Conservation (phyloP, 495 filamentous ascomycete species). For the Aspergillus sparsus region DNA sequence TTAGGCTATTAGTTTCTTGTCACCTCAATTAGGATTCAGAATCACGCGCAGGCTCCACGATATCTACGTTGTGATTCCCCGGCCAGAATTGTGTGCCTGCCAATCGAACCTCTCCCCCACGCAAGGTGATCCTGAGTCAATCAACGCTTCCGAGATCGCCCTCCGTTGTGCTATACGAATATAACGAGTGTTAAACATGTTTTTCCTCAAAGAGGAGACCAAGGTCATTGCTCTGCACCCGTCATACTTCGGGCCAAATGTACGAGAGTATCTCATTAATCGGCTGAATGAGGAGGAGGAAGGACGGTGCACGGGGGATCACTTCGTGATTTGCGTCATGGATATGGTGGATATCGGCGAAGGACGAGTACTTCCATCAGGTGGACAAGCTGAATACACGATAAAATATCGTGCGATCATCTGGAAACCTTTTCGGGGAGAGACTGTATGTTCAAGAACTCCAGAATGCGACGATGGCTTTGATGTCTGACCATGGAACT, state of each 20-base stretch:
- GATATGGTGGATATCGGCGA: constrained; percentile 90
- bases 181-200: constrained; percentile 59
- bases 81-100: not conserved
- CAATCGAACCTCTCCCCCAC: not conserved
- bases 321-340: constrained; percentile 96
- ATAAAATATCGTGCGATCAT: constrained; percentile 94
- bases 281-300: constrained; percentile 90
- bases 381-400: constrained; percentile 88
- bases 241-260: constrained; percentile 90
- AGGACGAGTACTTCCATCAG: constrained; percentile 86
- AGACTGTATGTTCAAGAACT: constrained; percentile 67
- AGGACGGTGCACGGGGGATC: constrained; percentile 86
- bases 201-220: constrained; percentile 95
- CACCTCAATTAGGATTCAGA: not conserved
- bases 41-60: not conserved
- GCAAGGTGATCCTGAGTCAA: not conserved
- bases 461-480: not conserved
- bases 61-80: not conserved
- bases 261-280: constrained; percentile 82
- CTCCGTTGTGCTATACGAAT: not conserved
- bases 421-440: constrained; percentile 94
- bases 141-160: not conserved
- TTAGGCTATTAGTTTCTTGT: not conserved
- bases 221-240: constrained; percentile 91
- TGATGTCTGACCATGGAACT: constrained; percentile 8